Evolutionary conservation across 2,329 filamentous ascomycete species (phyloP).

Genomic region (Rhynchosporium graminicola): DNA sequence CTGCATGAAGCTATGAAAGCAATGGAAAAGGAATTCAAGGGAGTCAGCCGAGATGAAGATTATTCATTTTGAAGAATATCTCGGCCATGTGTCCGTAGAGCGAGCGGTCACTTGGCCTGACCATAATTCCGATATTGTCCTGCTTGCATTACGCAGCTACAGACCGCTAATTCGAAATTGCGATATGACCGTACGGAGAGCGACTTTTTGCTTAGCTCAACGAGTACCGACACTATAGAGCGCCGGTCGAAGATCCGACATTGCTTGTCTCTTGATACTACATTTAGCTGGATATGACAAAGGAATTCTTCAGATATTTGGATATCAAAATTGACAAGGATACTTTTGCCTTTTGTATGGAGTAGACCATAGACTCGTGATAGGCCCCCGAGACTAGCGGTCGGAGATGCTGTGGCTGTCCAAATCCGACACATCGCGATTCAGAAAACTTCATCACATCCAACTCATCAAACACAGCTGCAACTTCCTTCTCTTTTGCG

Average conservation of each 20-base stretch:
- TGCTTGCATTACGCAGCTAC: background rate
- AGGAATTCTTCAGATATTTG: background rate
- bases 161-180: constrained; percentile 5
- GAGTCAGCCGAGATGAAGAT: constrained; percentile 17
- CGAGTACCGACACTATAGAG: constrained; percentile 10
- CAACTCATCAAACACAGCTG: background rate
- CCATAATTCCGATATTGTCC: background rate
- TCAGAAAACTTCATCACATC: background rate
- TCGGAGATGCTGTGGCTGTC: background rate
- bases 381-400: background rate
- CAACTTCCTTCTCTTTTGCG: background rate
- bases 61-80: too few species aligned
- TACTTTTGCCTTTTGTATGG: constrained; percentile 1
- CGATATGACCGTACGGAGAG: background rate
- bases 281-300: background rate
- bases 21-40: constrained; percentile 6
- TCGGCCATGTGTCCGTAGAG: too few species aligned
- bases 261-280: background rate
- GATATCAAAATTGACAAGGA: background rate
- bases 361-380: background rate
- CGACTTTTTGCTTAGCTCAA: background rate
- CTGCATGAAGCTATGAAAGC: constrained; percentile 17
- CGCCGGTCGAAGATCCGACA: background rate
- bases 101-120: background rate
- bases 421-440: background rate